These are phyloP conservation scores for Globisporangium camurandrum DNA, from an alignment of 352 stramenopile species.

Conservation along the genomic window DNA sequence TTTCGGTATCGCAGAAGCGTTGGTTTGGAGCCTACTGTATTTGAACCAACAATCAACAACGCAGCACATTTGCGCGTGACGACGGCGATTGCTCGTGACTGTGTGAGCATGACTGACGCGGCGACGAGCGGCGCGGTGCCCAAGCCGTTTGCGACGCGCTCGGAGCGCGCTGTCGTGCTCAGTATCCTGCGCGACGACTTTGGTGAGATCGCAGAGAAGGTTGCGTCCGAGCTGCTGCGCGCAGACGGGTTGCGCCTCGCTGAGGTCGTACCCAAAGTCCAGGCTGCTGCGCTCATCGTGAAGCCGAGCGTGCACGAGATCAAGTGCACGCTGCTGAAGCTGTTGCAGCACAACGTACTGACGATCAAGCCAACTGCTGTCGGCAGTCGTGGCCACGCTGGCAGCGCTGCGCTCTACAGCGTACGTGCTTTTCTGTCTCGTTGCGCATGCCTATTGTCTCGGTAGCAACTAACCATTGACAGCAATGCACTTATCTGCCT, in stretches of 20 bases:
- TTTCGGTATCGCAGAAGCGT: too few relatives aligned
- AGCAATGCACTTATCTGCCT: too few relatives aligned
- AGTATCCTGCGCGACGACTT: constrained; percentile 81
- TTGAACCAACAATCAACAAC: too few relatives aligned
- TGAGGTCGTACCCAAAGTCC: constrained; percentile 61
- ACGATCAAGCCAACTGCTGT: constrained; percentile 34
- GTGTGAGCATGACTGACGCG: not conserved
- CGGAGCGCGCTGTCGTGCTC: constrained; percentile 62
- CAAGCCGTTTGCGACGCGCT: constrained; percentile 47
- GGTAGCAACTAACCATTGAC: too few relatives aligned
- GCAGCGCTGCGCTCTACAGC: constrained; percentile 14
- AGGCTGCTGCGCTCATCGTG: constrained; percentile 20
- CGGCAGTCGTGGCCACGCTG: constrained; percentile 10
- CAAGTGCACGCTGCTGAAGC: constrained; percentile 77
- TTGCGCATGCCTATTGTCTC: too few relatives aligned
- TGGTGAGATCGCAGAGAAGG: constrained; percentile 53
- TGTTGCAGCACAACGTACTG: constrained; percentile 85
- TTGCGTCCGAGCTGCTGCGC: constrained; percentile 53
- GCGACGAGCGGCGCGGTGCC: not conserved
- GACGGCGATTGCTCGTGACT: too few relatives aligned
- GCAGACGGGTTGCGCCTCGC: constrained; percentile 54
- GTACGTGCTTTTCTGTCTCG: not conserved
- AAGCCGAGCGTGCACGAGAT: constrained; percentile 61
- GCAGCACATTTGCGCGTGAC: not conserved
- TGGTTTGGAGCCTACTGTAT: not conserved